Base-by-base conservation (phyloP, 2,329 filamentous ascomycete species). In the Pyrenophora graminea region DNA sequence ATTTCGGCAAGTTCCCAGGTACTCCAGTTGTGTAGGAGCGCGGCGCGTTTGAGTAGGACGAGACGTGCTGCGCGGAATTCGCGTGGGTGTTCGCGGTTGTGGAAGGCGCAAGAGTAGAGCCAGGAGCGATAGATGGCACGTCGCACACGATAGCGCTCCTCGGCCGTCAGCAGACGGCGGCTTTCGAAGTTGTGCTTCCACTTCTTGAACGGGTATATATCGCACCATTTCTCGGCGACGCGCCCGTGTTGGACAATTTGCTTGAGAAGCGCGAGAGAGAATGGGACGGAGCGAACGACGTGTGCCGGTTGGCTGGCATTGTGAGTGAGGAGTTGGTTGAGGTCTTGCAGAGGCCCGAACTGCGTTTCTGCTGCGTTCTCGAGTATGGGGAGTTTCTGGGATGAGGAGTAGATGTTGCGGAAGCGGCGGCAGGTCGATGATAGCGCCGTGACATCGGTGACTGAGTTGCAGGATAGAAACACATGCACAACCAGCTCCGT, bases 141-240 rank as follows among this genome's bases (percentile, higher is more conserved):
- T 9, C 83, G 78, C 9, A 85, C 62, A 5, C 74, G 73, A 42
- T 77, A 79, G 3, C 78, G 76, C 63, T 86, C 84, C 2, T 72
- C 53, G 31, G 57, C 53, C 1, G 75, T 78, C 40, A 86, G 70
- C 2, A 82, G 74, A 8, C 84, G 80, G 8, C 84, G 79, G 48
- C 79, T 74, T 48, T 80, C 79, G 55, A 76, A 85, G 58, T 84
- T 78, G 48, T 74, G 63, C 60, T 83, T 84, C 84, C 84, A 86
- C 66, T 84, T 85, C 69, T 84, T 84, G 64, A 81, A 76, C 0
- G 82, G 82, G 61, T 85, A 86, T n/a, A 85, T 77, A n/a, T 77
- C 75, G 61, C 81, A 80, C 79, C 82, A 85, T 59, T 79, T 79
- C 61, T 78, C 76, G 4, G 83, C 84, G 1, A 84, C 73, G 12